A percentile compares a stretch with the other conserved stretches of the same genome.
These are phyloP conservation scores for Rugonectria rugulosa DNA, from an alignment of 2,329 filamentous ascomycete genomes.

Conservation along the genomic window DNA sequence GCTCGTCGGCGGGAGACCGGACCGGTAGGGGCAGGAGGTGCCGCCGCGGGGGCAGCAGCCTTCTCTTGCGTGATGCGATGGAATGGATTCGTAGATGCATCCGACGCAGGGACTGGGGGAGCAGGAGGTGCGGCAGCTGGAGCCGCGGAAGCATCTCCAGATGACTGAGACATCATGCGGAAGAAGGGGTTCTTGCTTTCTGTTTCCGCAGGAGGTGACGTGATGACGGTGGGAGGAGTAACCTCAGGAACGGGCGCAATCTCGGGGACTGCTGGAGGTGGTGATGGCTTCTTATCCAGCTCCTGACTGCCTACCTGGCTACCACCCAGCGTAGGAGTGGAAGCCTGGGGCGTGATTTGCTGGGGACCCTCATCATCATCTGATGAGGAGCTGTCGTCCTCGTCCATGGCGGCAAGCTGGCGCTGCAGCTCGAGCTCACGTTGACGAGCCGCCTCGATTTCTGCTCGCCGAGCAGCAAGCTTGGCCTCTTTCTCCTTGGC, in stretches of 20 bases:
- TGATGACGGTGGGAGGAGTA: constrained; percentile 59
- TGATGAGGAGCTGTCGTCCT: constrained; percentile 78
- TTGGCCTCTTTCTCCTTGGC: constrained; percentile 88
- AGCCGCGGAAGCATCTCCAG: constrained; percentile 58
- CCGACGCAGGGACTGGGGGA: constrained; percentile 55
- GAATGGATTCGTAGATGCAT: constrained; percentile 93
- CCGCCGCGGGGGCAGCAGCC: constrained; percentile 51
- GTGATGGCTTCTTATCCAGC: constrained; percentile 59
- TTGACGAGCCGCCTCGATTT: constrained; percentile 90
- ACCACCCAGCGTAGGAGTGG: constrained; percentile 62
- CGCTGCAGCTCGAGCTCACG: constrained; percentile 88
- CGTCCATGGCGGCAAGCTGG: constrained; percentile 79
- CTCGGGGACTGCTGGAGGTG: constrained; percentile 52
- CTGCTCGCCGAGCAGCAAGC: constrained; percentile 83
- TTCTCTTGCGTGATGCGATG: constrained; percentile 79
- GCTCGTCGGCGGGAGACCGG: constrained; percentile 62
- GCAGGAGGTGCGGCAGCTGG: constrained; percentile 50
- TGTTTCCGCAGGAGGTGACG: constrained; percentile 65
- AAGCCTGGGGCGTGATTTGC: constrained; percentile 70
- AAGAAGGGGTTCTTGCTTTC: constrained; percentile 97
- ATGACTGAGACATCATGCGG: constrained; percentile 80
- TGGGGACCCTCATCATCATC: constrained; percentile 82
- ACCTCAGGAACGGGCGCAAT: constrained; percentile 47
- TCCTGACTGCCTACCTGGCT: constrained; percentile 63
- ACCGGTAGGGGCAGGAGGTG: constrained; percentile 56